phyloP scores from a whole-genome alignment of 2,329 filamentous ascomycete species.

The Sclerotinia spermophila region DNA sequence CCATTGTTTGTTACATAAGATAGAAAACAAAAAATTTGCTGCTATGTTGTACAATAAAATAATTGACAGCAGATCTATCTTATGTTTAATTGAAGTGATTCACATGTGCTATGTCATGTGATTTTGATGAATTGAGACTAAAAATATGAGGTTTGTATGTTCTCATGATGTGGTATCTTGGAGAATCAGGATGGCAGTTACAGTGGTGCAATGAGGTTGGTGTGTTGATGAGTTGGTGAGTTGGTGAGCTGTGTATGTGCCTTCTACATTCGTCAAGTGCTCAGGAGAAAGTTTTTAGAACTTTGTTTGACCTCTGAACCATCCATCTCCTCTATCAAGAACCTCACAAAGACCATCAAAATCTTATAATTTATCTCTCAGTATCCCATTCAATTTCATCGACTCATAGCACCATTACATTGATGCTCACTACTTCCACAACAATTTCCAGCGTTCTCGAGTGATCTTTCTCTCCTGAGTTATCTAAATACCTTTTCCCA shows the following conservation, averaged over 20 bases:
- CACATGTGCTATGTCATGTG: not conserved
- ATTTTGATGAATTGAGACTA: not conserved
- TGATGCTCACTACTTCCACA: not conserved
- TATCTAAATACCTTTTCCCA: not conserved
- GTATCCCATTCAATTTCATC: not conserved
- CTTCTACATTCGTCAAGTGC: not conserved
- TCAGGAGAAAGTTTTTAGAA: not conserved
- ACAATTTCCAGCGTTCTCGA: not conserved
- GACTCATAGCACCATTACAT: not conserved
- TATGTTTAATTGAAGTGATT: not conserved
- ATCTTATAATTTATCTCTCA: not conserved
- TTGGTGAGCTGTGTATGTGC: not conserved
- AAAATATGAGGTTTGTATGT: not conserved
- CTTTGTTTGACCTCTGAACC: not conserved
- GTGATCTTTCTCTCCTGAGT: not conserved
- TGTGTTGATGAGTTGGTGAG: not conserved
- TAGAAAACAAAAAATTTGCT: conserved; percentile 14
- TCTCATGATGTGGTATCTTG: not conserved
- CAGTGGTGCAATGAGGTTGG: not conserved
- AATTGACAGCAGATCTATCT: conserved; percentile 14
- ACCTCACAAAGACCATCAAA: not conserved
- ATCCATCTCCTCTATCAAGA: not conserved
- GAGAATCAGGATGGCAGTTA: not conserved
- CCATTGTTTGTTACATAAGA: conserved; percentile 1
- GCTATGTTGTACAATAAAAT: conserved; percentile 19